Conservation (phyloP, 139 green algal genomes). For the Chloropicon primus region DNA sequence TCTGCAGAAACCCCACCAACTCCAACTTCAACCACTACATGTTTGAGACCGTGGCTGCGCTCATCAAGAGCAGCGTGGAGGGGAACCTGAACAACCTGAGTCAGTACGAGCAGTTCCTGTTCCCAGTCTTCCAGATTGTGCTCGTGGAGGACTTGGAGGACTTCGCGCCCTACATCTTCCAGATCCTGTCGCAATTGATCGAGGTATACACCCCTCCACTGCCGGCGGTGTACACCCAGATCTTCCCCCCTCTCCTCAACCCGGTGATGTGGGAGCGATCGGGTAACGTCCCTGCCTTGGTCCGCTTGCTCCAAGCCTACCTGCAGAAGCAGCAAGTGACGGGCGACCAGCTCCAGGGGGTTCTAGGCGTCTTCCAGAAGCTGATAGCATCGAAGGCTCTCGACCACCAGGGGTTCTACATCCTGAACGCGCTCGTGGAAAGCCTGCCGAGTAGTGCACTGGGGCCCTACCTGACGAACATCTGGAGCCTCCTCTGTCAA, state of each 20-base stretch:
- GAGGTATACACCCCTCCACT: slow-evolving; percentile 50
- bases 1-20: slow-evolving; percentile 85
- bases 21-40: slow-evolving; percentile 97
- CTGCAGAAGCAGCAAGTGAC: slow-evolving; percentile 56
- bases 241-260: slow-evolving; percentile 76
- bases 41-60: slow-evolving; percentile 85
- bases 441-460: slow-evolving; percentile 34
- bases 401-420: slow-evolving; percentile 81
- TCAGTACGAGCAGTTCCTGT: slow-evolving; percentile 66
- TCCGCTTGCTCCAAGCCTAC: slow-evolving; percentile 86
- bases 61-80: slow-evolving; percentile 37
- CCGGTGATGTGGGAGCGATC: slow-evolving; percentile 79
- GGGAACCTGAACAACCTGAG: slow-evolving; percentile 30
- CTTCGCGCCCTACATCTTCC: slow-evolving; percentile 42
- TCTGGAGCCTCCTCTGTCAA: slow-evolving; percentile 60
- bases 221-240: slow-evolving; percentile 54
- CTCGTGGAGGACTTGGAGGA: slow-evolving; percentile 69
- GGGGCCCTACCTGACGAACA: slow-evolving; percentile 37
- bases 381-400: slow-evolving; percentile 63
- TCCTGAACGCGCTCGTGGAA: slow-evolving; percentile 71
- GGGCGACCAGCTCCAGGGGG: slow-evolving; percentile 45
- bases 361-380: slow-evolving; percentile 93
- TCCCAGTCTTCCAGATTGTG: slow-evolving; percentile 87
- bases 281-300: slow-evolving; percentile 85
- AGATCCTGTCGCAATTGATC: slow-evolving; percentile 52